Conservation (phyloP, 1,284 basidiomycete species). For the Ceratobasidium sp. region DNA sequence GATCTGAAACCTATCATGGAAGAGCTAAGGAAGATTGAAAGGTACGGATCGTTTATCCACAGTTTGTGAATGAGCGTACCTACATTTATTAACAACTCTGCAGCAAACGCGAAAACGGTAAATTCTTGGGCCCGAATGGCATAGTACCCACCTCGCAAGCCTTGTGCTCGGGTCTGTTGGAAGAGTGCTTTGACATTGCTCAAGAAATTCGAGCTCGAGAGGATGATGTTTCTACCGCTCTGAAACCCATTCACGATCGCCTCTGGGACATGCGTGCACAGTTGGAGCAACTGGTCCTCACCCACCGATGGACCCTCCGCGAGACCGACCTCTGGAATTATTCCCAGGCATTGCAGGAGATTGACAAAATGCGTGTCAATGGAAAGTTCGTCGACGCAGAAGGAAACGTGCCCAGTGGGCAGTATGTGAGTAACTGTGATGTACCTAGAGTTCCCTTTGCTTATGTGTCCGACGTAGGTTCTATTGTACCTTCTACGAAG, state of each 20-base stretch:
- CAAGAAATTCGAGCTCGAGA: constrained; percentile 96
- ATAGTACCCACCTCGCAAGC: constrained; percentile 88
- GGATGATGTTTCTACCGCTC: constrained; percentile 81
- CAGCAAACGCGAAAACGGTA: constrained; percentile 90
- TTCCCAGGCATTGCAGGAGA: constrained; percentile 90
- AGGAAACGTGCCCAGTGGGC: constrained; percentile 86
- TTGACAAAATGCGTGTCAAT: constrained; percentile 95
- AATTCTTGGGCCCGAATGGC: constrained; percentile 92
- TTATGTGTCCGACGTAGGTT: constrained; percentile 60
- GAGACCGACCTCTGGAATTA: constrained; percentile 98
- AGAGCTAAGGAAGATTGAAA: constrained; percentile 93
- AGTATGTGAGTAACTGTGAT: constrained; percentile 71
- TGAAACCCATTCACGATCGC: constrained; percentile 95
- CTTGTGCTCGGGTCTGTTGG: constrained; percentile 84
- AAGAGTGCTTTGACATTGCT: constrained; percentile 95
- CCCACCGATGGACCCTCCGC: constrained; percentile 94
- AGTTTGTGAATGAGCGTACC: not conserved
- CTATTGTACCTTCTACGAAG: constrained; percentile 89
- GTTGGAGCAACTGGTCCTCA: constrained; percentile 87
- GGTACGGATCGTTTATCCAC: constrained; percentile 55
- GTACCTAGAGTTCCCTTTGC: not conserved
- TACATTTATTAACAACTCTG: not conserved
- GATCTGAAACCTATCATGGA: constrained; percentile 91
- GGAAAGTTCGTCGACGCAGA: constrained; percentile 96
- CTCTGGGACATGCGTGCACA: constrained; percentile 84